Conservation (phyloP, 2,329 filamentous ascomycete genomes). For the Exophiala sp. region DNA sequence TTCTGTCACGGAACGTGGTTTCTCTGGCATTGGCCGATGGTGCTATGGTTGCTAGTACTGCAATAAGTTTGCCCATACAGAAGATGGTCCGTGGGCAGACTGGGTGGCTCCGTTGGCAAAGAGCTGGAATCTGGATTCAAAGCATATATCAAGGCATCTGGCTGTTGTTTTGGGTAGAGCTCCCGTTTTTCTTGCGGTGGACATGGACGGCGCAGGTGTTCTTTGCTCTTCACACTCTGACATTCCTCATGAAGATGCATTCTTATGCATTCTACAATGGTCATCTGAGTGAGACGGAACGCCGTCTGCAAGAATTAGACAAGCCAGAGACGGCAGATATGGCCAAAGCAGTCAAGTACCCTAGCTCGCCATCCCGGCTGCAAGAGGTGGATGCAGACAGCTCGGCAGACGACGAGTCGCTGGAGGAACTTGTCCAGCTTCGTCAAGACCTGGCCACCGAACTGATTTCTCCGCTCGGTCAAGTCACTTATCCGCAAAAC, state of each 20-base stretch:
- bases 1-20: constrained; percentile 84
- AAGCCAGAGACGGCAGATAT: constrained; percentile 50
- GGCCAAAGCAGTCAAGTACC: constrained; percentile 71
- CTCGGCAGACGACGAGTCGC: constrained; percentile 35
- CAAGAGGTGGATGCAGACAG: constrained; percentile 28
- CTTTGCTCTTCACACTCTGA: constrained; percentile 81
- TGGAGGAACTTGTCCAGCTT: constrained; percentile 57
- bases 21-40: constrained; percentile 78
- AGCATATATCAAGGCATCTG: constrained; percentile 73
- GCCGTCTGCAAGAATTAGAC: constrained; percentile 73
- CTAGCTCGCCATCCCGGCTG: constrained; percentile 42
- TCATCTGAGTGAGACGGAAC: constrained; percentile 80
- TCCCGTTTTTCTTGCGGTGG: constrained; percentile 83
- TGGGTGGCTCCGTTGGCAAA: constrained; percentile 62
- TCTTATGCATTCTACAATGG: constrained; percentile 98
- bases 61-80: constrained; percentile 68
- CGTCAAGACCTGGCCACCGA: constrained; percentile 85
- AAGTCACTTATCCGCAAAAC: constrained; percentile 84
- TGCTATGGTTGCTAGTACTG: constrained; percentile 74
- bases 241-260: constrained; percentile 98
- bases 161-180: constrained; percentile 74
- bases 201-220: constrained; percentile 98
- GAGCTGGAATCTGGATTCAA: constrained; percentile 73
- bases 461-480: constrained; percentile 82
- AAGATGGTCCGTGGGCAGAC: constrained; percentile 55